A percentile compares a stretch with the other conserved stretches of the same genome.
These are phyloP conservation scores for Candida glucosophila DNA, from an alignment of 1,139 yeast genomes.

Conservation along the genomic window DNA sequence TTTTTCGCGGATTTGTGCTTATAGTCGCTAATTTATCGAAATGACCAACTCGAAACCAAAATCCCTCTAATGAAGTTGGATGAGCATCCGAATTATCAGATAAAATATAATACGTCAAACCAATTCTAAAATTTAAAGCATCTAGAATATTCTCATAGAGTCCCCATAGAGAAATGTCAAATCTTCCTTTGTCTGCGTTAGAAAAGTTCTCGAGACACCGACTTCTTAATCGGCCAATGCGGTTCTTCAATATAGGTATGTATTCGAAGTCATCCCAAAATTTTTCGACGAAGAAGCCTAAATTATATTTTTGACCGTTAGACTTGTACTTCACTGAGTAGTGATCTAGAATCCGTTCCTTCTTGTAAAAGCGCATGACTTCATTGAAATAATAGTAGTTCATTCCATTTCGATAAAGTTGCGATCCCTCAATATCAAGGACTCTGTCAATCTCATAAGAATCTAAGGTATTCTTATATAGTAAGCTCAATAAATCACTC, in stretches of 20 bases:
- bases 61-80: slow-evolving; percentile 10
- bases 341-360: slow-evolving; percentile 5
- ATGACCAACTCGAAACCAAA: slow-evolving; percentile 18
- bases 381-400: slow-evolving; percentile 4
- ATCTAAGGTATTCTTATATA: no score
- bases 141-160: no score
- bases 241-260: slow-evolving; percentile 10
- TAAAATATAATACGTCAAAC: no score
- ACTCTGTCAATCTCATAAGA: no score
- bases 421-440: no score
- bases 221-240: not conserved
- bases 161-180: no score
- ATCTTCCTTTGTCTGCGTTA: no score
- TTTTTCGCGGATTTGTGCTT: slow-evolving; percentile 8
- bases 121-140: no score
- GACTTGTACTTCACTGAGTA: slow-evolving; percentile 6
- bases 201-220: no score
- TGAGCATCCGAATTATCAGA: not conserved
- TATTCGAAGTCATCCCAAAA: slow-evolving; percentile 10
- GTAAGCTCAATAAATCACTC: no score
- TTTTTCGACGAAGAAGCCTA: slow-evolving; percentile 6
- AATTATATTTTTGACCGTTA: slow-evolving; percentile 4
- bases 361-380: slow-evolving; percentile 6
- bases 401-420: no score
- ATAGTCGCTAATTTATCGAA: slow-evolving; percentile 15